Evolutionary conservation across 2,329 filamentous ascomycete genomes (phyloP).

Genomic region (Acrodontium crateriforme): DNA sequence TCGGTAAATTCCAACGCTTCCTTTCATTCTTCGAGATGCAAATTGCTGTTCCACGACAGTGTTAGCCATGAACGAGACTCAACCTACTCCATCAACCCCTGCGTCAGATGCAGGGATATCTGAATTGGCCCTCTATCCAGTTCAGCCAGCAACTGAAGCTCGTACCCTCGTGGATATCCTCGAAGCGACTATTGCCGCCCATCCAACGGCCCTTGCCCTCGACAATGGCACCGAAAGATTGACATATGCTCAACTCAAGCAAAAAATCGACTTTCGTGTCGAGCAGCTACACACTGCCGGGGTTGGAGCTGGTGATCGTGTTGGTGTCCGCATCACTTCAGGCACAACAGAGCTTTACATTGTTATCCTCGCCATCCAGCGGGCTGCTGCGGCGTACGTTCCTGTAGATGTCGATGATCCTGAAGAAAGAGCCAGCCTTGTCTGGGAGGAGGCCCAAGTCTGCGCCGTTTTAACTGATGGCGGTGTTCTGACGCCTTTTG

Average conservation of each 20-base stretch:
- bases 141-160: too few species aligned
- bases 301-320: slow-evolving; percentile 1
- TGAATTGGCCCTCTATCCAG: too few species aligned
- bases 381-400: background rate
- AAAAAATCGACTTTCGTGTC: background rate
- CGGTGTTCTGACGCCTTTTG: too few species aligned
- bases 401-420: background rate
- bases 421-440: background rate
- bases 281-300: slow-evolving; percentile 1
- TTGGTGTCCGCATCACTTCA: slow-evolving; percentile 1
- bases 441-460: background rate
- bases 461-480: slow-evolving; percentile 1
- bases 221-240: background rate
- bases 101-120: too few species aligned
- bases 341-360: slow-evolving; percentile 3
- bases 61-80: too few species aligned
- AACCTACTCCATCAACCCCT: too few species aligned
- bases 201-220: background rate
- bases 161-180: too few species aligned
- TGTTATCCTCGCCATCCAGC: background rate
- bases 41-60: too few species aligned
- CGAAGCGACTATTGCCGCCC: background rate
- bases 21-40: too few species aligned
- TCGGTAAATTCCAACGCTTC: too few species aligned
- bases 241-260: background rate